Conservation (phyloP, 2,329 filamentous ascomycete species). For the Metarhizium rileyi region DNA sequence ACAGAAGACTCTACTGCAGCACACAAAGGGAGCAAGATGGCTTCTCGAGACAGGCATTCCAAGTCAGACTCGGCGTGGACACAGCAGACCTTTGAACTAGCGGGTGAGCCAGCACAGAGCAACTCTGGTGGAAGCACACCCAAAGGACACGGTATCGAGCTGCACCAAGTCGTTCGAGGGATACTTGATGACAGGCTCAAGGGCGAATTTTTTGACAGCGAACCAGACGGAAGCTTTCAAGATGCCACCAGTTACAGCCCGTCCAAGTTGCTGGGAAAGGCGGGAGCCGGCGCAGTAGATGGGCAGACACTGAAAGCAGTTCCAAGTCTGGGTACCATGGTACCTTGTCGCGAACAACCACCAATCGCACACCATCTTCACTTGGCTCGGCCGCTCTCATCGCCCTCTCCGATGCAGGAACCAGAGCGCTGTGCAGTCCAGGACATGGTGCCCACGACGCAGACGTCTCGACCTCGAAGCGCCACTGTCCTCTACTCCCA, state of each 20-base stretch:
- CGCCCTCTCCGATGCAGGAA: constrained; percentile 12
- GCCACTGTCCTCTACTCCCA: constrained; percentile 35
- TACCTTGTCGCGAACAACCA: constrained; percentile 25
- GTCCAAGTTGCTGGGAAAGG: neutral
- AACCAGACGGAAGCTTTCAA: neutral
- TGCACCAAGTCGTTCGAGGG: neutral
- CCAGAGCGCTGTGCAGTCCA: neutral
- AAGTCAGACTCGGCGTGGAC: constrained; percentile 8
- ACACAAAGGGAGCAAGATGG: neutral
- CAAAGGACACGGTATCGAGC: neutral
- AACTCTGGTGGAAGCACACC: neutral
- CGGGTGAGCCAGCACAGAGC: neutral
- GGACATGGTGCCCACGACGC: neutral
- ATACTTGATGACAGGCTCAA: neutral
- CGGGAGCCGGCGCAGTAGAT: neutral
- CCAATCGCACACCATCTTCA: constrained; percentile 29
- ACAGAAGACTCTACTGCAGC: neutral
- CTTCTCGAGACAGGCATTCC: neutral
- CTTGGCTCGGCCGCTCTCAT: constrained; percentile 23
- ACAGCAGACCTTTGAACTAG: neutral
- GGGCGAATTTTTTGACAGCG: neutral
- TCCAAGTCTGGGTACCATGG: constrained; percentile 28
- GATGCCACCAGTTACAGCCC: neutral
- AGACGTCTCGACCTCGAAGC: constrained; percentile 13
- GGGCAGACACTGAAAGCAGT: constrained; percentile 11